These are phyloP conservation scores for Pistacia vera DNA, from an alignment of 345 rosid genomes.

Conservation along the genomic window DNA sequence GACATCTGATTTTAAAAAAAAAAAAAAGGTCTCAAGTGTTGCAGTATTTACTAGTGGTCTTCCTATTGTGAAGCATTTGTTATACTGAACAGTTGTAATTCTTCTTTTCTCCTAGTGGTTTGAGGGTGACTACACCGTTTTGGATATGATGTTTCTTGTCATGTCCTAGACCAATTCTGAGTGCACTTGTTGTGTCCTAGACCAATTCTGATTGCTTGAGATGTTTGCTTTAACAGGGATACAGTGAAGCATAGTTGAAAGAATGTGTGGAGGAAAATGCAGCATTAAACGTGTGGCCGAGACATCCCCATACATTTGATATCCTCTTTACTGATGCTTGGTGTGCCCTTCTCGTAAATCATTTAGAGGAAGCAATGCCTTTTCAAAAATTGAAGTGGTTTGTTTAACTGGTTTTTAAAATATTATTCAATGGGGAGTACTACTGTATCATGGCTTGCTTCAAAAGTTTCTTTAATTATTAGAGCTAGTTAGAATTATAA, in stretches of 20 bases:
- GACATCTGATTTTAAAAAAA: not conserved
- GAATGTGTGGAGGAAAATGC: constrained; percentile 99
- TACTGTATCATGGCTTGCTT: too few relatives aligned
- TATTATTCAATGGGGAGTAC: too few relatives aligned
- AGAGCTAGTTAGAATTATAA: too few relatives aligned
- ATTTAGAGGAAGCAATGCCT: not conserved
- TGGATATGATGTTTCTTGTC: not conserved
- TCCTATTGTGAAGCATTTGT: not conserved
- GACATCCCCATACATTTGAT: constrained; percentile 88
- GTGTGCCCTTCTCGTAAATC: constrained; percentile 16
- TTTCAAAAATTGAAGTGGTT: too few relatives aligned
- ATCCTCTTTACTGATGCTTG: constrained; percentile 81
- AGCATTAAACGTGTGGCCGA: constrained; percentile 94
- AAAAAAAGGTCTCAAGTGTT: not conserved
- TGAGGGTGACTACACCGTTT: not conserved
- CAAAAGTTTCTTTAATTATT: too few relatives aligned
- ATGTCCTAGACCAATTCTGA: too few relatives aligned
- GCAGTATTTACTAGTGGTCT: not conserved
- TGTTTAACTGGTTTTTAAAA: too few relatives aligned
- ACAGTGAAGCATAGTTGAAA: constrained; percentile 95
- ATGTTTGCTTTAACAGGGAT: constrained; percentile 67
- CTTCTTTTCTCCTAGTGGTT: not conserved
- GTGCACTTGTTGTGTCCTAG: too few relatives aligned
- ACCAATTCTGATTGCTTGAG: constrained; percentile 14
- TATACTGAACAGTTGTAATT: too few relatives aligned